These are phyloP conservation scores for Cladosporium oxysporum DNA, from an alignment of 2,329 filamentous ascomycete genomes.

Conservation along the genomic window DNA sequence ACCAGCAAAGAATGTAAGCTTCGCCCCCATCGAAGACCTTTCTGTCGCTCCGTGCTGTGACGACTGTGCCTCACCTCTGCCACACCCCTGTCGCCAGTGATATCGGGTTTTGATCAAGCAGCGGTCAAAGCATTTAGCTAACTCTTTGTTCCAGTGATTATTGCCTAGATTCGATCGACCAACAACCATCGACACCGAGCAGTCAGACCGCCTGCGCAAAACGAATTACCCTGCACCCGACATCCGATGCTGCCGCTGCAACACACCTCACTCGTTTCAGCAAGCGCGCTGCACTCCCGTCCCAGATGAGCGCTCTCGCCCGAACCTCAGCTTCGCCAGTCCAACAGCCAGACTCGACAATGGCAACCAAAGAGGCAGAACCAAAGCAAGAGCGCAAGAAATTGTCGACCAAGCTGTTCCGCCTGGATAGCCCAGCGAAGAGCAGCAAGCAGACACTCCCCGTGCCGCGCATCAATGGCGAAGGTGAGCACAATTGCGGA, in stretches of 20 bases:
- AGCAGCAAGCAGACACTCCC: slow-evolving; percentile 4
- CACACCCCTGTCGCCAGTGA: background rate
- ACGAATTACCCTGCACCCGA: background rate
- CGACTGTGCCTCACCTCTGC: background rate
- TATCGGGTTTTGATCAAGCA: background rate
- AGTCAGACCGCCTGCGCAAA: background rate
- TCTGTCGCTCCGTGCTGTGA: background rate
- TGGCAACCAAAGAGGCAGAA: slow-evolving; percentile 2
- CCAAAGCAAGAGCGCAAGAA: slow-evolving; percentile 13
- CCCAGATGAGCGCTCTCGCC: slow-evolving; percentile 12
- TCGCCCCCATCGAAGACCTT: background rate
- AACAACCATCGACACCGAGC: background rate
- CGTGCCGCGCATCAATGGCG: slow-evolving; percentile 11
- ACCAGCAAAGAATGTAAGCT: background rate
- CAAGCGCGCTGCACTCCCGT: slow-evolving; percentile 13
- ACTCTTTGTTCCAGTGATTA: slow-evolving; percentile 1
- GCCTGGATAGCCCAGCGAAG: slow-evolving; percentile 16
- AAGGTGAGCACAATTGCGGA: slow-evolving; percentile 17
- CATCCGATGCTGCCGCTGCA: slow-evolving; percentile 11
- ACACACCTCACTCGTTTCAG: slow-evolving; percentile 14
- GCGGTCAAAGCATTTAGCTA: slow-evolving; percentile 1
- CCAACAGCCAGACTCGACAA: slow-evolving; percentile 6
- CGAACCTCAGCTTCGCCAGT: slow-evolving; percentile 17
- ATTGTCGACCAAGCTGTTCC: slow-evolving; percentile 16
- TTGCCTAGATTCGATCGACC: background rate